These are phyloP conservation scores for Kondoa subrosea DNA, from an alignment of 768 basidiomycete species.

Conservation along the genomic window DNA sequence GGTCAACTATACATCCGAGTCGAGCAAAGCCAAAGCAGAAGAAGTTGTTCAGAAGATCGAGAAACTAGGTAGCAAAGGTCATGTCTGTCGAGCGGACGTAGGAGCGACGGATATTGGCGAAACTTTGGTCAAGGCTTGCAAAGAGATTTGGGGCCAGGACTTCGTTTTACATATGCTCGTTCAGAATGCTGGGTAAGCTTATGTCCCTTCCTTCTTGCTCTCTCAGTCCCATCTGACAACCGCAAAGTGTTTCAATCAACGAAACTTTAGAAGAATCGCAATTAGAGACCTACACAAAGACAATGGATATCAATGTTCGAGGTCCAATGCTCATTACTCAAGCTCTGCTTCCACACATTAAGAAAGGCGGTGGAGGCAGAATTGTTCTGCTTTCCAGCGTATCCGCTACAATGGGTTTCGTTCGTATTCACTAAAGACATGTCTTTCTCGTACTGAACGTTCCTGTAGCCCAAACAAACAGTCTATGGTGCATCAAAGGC, in stretches of 20 bases:
- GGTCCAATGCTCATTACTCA: background rate
- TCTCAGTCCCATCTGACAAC: background rate
- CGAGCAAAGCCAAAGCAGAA: background rate
- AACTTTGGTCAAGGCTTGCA: background rate
- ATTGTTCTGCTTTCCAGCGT: background rate
- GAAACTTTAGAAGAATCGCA: background rate
- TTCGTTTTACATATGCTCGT: constrained; percentile 4
- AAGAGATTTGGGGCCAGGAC: background rate
- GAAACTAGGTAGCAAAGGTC: background rate
- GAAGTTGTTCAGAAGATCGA: background rate
- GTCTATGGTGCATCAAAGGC: background rate
- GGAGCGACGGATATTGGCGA: background rate
- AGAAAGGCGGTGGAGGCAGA: background rate
- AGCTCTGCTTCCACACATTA: background rate
- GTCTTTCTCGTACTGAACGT: background rate
- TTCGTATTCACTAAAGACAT: background rate
- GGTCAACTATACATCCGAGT: background rate
- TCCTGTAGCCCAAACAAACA: background rate
- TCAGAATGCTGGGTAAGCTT: constrained; percentile 3
- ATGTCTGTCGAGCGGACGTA: background rate
- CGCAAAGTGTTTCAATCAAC: background rate
- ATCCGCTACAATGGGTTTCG: background rate
- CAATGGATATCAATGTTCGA: constrained; percentile 6
- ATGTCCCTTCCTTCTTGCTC: background rate
- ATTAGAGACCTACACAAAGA: background rate